Conservation (phyloP, 2,329 filamentous ascomycete species). For the Aspergillus sp. region DNA sequence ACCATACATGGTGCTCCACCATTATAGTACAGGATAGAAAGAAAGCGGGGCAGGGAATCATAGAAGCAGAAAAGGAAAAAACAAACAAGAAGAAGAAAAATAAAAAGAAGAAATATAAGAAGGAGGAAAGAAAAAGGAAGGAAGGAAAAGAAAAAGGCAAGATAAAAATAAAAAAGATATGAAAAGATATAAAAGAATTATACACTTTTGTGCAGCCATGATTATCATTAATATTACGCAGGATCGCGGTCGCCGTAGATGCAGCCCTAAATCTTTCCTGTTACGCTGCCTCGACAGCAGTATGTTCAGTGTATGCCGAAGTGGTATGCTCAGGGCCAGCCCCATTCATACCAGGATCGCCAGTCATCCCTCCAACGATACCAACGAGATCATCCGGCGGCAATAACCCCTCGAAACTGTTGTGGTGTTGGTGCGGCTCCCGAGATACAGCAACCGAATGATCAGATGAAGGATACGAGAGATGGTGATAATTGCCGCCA, state of each 20-base stretch:
- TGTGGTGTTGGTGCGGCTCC: constrained; percentile 32
- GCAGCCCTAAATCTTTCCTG: neutral
- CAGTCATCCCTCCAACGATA: constrained; percentile 37
- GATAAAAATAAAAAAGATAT: neutral
- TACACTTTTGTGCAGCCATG: constrained; percentile 13
- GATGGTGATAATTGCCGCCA: constrained; percentile 31
- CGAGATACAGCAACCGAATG: constrained; percentile 33
- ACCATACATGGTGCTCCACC: neutral
- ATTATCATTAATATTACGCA: constrained; percentile 30
- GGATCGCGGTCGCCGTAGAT: neutral
- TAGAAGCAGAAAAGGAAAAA: neutral
- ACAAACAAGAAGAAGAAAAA: neutral
- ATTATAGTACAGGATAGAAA: constrained; percentile 1
- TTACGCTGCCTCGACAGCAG: constrained; percentile 33
- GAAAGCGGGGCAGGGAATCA: neutral
- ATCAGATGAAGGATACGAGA: constrained; percentile 31
- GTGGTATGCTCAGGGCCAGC: constrained; percentile 33
- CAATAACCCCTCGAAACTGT: constrained; percentile 33
- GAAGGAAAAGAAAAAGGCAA: neutral
- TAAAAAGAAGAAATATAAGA: neutral
- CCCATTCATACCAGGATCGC: constrained; percentile 34
- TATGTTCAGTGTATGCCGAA: constrained; percentile 30
- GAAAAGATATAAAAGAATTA: neutral
- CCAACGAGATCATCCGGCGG: constrained; percentile 38
- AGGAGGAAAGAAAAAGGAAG: too few relatives aligned